A percentile compares a stretch with the other conserved stretches of the same genome.
Conservation (phyloP, 2,329 filamentous ascomycete species). For the Hypoxylon sp. region DNA sequence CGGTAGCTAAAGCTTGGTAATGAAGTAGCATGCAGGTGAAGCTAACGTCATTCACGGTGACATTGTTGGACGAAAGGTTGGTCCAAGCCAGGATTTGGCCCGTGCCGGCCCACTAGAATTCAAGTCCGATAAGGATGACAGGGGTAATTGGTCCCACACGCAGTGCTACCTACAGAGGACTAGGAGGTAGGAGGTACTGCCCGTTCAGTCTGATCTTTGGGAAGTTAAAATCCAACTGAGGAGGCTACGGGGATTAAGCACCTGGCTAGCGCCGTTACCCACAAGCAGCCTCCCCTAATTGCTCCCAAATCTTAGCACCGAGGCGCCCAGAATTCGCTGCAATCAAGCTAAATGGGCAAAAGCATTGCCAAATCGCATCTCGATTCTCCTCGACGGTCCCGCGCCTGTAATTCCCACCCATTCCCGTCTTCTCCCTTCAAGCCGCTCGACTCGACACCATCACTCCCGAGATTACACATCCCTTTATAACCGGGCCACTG, state of each 20-base stretch:
- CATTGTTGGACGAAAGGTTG: conserved; percentile 34
- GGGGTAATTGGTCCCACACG: conserved; percentile 18
- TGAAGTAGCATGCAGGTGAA: conserved; percentile 30
- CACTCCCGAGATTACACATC: conserved; percentile 24
- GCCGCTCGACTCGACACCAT: conserved; percentile 26
- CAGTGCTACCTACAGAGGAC: neutral
- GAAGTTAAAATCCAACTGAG: neutral
- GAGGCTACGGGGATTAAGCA: conserved; percentile 28
- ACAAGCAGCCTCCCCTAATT: conserved; percentile 24
- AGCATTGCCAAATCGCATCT: conserved; percentile 46
- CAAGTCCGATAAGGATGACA: conserved; percentile 40
- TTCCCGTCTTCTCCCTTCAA: conserved; percentile 29
- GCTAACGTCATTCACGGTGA: conserved; percentile 42
- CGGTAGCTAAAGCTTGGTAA: conserved; percentile 40
- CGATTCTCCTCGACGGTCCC: conserved; percentile 38
- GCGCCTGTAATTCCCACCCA: conserved; percentile 32
- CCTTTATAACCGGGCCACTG: conserved; percentile 17
- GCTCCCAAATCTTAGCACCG: conserved; percentile 33
- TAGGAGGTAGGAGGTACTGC: too few species aligned
- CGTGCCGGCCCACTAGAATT: conserved; percentile 30
- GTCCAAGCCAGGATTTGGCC: conserved; percentile 21
- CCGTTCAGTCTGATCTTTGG: too few species aligned
- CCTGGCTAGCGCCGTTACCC: conserved; percentile 9
- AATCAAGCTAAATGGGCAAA: conserved; percentile 11
- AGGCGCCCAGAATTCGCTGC: conserved; percentile 20